Percentiles rank a stretch among this genome's conserved stretches.
Evolutionary conservation across 2,329 filamentous ascomycete genomes (phyloP).

Genomic region (Colletotrichum sp.): DNA sequence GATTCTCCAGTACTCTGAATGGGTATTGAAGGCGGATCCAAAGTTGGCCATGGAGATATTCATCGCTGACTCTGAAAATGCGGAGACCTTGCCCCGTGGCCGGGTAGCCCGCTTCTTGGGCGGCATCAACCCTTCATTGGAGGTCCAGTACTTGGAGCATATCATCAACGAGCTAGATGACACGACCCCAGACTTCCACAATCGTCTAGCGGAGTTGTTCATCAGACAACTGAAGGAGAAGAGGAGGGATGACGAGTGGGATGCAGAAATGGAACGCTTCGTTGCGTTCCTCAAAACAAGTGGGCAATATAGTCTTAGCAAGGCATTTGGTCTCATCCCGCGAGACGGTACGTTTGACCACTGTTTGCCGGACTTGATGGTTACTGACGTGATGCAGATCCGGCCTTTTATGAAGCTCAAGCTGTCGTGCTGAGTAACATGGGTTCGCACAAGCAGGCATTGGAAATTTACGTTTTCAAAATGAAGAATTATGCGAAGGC

Average conservation of each 20-base stretch:
- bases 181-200: slow-evolving; percentile 84
- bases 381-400: slow-evolving; percentile 57
- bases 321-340: slow-evolving; percentile 79
- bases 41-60: slow-evolving; percentile 91
- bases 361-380: not conserved
- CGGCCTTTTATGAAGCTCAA: slow-evolving; percentile 85
- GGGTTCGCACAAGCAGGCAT: slow-evolving; percentile 91
- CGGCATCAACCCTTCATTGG: slow-evolving; percentile 71
- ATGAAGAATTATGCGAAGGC: slow-evolving; percentile 86
- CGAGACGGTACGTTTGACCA: slow-evolving; percentile 68
- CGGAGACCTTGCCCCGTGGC: slow-evolving; percentile 79
- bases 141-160: slow-evolving; percentile 87
- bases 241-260: slow-evolving; percentile 54
- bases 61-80: slow-evolving; percentile 90
- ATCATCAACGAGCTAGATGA: slow-evolving; percentile 89
- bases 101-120: slow-evolving; percentile 78
- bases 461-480: slow-evolving; percentile 98
- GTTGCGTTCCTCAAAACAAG: slow-evolving; percentile 79
- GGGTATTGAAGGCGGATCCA: slow-evolving; percentile 78
- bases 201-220: slow-evolving; percentile 75
- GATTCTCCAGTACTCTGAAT: slow-evolving; percentile 88
- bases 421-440: slow-evolving; percentile 94
- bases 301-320: slow-evolving; percentile 79
- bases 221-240: slow-evolving; percentile 61
- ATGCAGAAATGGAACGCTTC: slow-evolving; percentile 68